A percentile compares a stretch with the other conserved stretches of the same genome.
Evolutionary conservation across 306 rosid genomes (phyloP).

Genomic region (Ceratonia siliqua): DNA sequence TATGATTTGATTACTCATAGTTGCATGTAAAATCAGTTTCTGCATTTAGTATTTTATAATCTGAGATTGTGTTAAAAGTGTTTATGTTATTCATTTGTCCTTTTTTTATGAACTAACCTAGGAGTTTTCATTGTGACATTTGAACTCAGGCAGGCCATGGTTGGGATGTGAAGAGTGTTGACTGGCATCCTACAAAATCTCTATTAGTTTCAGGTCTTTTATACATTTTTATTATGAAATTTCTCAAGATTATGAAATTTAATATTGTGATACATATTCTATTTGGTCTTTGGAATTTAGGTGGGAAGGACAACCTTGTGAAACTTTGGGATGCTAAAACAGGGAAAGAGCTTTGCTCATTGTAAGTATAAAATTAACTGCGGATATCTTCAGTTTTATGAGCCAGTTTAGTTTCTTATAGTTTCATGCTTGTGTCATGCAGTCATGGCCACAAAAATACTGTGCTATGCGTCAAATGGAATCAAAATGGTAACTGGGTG

Average conservation of each 20-base stretch:
- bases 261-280: constrained; percentile 21
- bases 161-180: constrained; percentile 99
- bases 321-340: constrained; percentile 97
- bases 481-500: constrained; percentile 82
- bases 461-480: constrained; percentile 77
- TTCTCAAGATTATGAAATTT: constrained; percentile 31
- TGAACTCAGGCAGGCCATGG: constrained; percentile 40
- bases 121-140: constrained; percentile 37
- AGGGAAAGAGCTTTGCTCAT: constrained; percentile 88
- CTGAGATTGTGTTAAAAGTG: neutral
- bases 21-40: constrained; percentile 2
- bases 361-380: constrained; percentile 60
- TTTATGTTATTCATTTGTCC: constrained; percentile 1
- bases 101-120: constrained; percentile 47
- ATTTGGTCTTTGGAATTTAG: constrained; percentile 46
- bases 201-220: constrained; percentile 84
- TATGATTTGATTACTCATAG: constrained; percentile 17
- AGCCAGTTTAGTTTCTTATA: constrained; percentile 20
- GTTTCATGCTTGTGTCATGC: constrained; percentile 43
- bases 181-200: constrained; percentile 98
- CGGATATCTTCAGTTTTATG: constrained; percentile 22
- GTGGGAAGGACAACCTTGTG: constrained; percentile 96
- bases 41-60: constrained; percentile 7
- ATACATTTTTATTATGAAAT: constrained; percentile 30
- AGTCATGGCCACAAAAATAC: constrained; percentile 92